A percentile compares a stretch with the other conserved stretches of the same genome.
Conservation (phyloP, 805 yeast species). For the Candida nitratophila region DNA sequence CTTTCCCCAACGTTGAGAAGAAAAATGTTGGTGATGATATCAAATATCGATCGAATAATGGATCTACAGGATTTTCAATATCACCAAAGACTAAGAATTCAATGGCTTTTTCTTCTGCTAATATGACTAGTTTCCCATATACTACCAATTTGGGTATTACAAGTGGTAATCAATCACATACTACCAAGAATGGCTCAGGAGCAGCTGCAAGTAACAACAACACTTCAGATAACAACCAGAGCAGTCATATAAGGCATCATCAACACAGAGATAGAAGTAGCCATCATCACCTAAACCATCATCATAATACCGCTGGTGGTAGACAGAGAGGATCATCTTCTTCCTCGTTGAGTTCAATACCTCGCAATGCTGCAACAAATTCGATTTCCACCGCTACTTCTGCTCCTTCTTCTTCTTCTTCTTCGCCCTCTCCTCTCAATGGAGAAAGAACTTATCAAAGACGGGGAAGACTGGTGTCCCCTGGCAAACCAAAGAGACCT, state of each 20-base stretch:
- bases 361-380: neutral
- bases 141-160: neutral
- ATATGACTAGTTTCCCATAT: neutral
- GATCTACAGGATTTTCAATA: neutral
- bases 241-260: neutral
- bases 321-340: neutral
- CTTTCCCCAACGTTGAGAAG: neutral
- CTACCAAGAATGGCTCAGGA: neutral
- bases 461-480: neutral
- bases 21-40: neutral
- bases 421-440: too few species aligned
- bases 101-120: constrained; percentile 5
- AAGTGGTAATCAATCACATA: neutral
- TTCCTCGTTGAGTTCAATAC: too few species aligned
- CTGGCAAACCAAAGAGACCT: neutral
- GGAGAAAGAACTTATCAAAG: neutral
- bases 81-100: constrained; percentile 1
- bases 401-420: neutral
- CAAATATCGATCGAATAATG: neutral
- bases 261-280: neutral
- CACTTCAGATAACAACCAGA: neutral
- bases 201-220: neutral
- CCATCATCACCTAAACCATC: neutral
- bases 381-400: too few species aligned
- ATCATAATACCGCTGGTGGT: neutral